A percentile compares a stretch with the other conserved stretches of the same genome.
Evolutionary conservation across 2,329 filamentous ascomycete species (phyloP).

Genomic region (Colletotrichum limetticola): DNA sequence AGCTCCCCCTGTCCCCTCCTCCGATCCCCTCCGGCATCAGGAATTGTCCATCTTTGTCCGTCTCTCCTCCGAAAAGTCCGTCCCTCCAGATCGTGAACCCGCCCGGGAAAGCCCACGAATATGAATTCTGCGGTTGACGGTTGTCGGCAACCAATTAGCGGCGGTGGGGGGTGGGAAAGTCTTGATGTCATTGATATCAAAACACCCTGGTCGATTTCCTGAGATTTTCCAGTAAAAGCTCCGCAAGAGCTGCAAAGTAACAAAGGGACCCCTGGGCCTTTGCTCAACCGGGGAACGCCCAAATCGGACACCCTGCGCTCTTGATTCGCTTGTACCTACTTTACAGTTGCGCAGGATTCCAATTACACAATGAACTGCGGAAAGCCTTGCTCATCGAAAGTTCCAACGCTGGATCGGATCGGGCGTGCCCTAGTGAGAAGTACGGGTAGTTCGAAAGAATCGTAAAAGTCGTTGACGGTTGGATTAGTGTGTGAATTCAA

Average conservation of each 20-base stretch:
- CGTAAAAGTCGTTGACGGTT: constrained; percentile 7
- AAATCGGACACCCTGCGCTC: neutral
- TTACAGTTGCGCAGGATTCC: neutral
- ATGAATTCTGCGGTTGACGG: neutral
- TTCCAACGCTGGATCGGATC: constrained; percentile 21
- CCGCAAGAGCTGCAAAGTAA: neutral
- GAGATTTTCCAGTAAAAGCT: neutral
- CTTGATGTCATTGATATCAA: constrained; percentile 32
- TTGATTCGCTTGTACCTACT: neutral
- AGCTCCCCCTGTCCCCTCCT: neutral
- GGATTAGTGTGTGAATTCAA: neutral
- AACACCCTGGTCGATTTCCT: neutral
- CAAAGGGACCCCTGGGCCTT: neutral
- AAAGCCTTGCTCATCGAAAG: constrained; percentile 13
- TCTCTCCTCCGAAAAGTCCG: neutral
- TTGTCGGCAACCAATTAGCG: neutral
- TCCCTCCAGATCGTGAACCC: neutral
- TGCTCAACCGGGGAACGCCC: constrained; percentile 6
- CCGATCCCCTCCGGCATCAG: neutral
- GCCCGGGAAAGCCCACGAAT: neutral
- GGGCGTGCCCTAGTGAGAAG: neutral
- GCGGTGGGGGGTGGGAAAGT: constrained; percentile 12
- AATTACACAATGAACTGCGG: neutral
- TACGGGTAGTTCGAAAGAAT: neutral
- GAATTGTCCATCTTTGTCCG: neutral